Evolutionary conservation across 2,329 filamentous ascomycete species (phyloP), one percentile per base, ranked within the genome.

Genomic region (Massarina eburnea): DNA sequence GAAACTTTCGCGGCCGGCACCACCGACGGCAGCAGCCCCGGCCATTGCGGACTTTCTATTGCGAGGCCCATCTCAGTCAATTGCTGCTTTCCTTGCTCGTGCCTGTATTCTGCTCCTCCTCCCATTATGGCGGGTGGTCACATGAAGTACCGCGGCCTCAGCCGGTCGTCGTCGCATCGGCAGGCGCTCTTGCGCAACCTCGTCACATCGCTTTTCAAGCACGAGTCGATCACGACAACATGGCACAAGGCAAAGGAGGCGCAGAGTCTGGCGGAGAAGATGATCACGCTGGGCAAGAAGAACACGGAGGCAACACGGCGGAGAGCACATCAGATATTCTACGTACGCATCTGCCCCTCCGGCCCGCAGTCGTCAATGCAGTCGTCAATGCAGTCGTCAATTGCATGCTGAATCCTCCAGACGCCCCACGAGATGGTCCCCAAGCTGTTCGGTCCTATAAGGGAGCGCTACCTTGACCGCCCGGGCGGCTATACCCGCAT

Each of bases 231-330:
- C 75, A 85, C 86, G 54, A 99, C 94, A 40, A 96, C 94, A 74
- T 96, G 88, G 80, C 85, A 87, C 70, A 97, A 97, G 76, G 94
- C 94, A 38, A 99, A 97, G 75, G 94, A 99, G 76, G 89, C 94
- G 17, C 94, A 99, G 75, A 82, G 89, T 34, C 72, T 97, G 59
- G 94, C 91, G 7, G 94, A 99, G 69, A 95, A 95, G 77, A 78
- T 97, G 57, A 91, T 99, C 63, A 96, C 91, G 4, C 72, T 96
- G 60, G 92, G 89, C 17, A 99, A 97, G 81, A 88, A 85, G 75
- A 90, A 96, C 71, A 95, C 92, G 32, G 86, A 91, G 64, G 88
- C 89, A 17, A 86, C 86, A 49, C 80, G 82, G 69, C 80, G 84
- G 66, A 82, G 81, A 57, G 92, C 91, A n/a, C 76, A 86, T 61